A percentile compares a stretch with the other conserved stretches of the same genome.
phyloP scores from a whole-genome alignment of 2,329 filamentous ascomycete species.

The Talaromyces verruculosus region DNA sequence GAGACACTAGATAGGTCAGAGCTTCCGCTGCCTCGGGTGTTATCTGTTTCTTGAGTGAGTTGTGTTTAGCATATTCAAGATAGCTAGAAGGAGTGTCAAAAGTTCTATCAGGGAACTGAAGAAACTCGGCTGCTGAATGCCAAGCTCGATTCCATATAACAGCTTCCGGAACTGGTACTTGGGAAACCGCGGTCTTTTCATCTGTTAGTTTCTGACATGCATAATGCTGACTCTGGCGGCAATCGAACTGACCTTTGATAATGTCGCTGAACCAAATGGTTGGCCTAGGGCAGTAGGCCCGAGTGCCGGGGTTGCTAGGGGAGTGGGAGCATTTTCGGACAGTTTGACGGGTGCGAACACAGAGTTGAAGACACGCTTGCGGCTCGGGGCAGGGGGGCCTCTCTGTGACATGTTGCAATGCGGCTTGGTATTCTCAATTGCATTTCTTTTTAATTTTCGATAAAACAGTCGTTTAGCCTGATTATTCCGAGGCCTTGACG shows the following conservation, averaged over 20 bases:
- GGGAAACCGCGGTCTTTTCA: not conserved
- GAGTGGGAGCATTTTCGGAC: conserved; percentile 34
- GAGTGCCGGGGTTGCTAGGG: conserved; percentile 28
- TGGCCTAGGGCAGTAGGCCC: conserved; percentile 25
- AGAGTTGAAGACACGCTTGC: conserved; percentile 45
- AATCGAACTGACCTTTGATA: not conserved
- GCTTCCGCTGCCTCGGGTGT: conserved; percentile 35
- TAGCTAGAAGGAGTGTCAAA: conserved; percentile 30
- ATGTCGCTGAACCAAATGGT: conserved; percentile 21
- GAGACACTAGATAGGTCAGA: conserved; percentile 34
- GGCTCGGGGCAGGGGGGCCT: conserved; percentile 29
- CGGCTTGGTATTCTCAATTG: conserved; percentile 15
- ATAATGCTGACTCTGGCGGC: not conserved
- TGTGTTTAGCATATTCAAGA: conserved; percentile 30
- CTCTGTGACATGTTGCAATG: conserved; percentile 28
- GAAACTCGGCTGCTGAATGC: conserved; percentile 42
- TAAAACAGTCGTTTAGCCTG: too few relatives aligned
- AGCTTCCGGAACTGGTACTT: conserved; percentile 31
- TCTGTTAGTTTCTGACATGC: not conserved
- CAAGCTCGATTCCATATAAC: conserved; percentile 43
- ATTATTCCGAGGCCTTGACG: not conserved
- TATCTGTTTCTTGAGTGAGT: conserved; percentile 29
- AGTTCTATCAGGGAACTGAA: conserved; percentile 39
- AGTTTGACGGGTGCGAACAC: conserved; percentile 44
- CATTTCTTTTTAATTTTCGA: conserved; percentile 12